Conservation (phyloP, 306 rosid species). For the Lablab purpureus region DNA sequence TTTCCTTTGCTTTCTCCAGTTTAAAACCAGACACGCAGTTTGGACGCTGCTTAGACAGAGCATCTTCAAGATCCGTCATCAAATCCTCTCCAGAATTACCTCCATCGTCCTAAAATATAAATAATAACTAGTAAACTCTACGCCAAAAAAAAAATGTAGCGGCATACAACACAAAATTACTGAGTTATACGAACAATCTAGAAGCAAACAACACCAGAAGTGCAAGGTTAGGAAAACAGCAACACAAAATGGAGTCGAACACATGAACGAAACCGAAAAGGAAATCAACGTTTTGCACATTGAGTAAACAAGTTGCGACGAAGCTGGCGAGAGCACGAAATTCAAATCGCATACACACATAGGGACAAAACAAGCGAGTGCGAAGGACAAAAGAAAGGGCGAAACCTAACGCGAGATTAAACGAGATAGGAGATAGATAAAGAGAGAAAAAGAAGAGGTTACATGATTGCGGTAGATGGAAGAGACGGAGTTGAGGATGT, state of each 20-base stretch:
- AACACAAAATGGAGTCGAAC: not conserved
- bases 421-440: not conserved
- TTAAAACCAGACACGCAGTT: conserved; percentile 60
- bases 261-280: not conserved
- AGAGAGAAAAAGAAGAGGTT: conserved; percentile 24
- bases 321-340: not conserved
- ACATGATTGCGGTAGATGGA: conserved; percentile 56
- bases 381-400: not conserved
- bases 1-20: conserved; percentile 61
- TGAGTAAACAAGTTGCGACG: not conserved
- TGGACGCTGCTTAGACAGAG: conserved; percentile 62
- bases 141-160: not conserved
- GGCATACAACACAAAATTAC: conserved; percentile 1
- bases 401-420: not conserved
- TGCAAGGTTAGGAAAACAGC: not conserved
- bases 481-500: conserved; percentile 77
- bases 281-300: not conserved
- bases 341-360: not conserved
- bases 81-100: conserved; percentile 58
- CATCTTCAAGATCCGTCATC: conserved; percentile 72
- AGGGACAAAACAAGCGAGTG: not conserved
- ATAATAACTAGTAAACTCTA: conserved; percentile 4
- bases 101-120: conserved; percentile 53
- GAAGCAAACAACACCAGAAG: conserved; percentile 18
- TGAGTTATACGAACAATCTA: conserved; percentile 17